Base-by-base conservation (phyloP, 2,329 filamentous ascomycete genomes). In the Thielaviopsis ethacetica region DNA sequence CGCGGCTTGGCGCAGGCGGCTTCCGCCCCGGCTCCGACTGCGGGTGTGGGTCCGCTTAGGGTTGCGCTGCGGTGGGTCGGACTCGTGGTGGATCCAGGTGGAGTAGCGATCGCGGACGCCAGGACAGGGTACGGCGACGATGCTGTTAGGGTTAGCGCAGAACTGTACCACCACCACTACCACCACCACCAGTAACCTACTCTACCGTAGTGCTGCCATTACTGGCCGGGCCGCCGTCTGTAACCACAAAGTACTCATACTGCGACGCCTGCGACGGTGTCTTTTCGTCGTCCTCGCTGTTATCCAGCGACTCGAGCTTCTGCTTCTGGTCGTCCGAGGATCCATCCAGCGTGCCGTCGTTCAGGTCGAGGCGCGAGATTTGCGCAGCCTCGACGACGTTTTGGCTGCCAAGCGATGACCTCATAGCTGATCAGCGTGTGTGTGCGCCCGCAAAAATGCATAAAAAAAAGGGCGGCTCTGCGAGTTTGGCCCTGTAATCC, bases 51-150 rank as follows among this genome's bases (percentile, higher is more conserved):
- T 44, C 38, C 17, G 13, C 17, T n/a, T 44, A 44, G 38, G 15
- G 17, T 44, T 44, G 13, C 38, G 38, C 15, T 17, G 15, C 15
- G 38, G 38, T n/a, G 38, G 38, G 13, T 44, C 38, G 17, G 17
- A 7, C 15, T 73, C 75, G 55, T 78, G 75, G 15, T 75, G 71
- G 34, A 70, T 75, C 78, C 78, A 81, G 22, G 76, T 79, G 24
- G 75, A 71, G n/a, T 78, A 66, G 1, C 76, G 71, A 47, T 79
- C 41, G 10, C 22, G 73, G 0, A 74, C 77, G 0, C 77, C 78
- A 0, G 77, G 73, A 62, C 78, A 81, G 0, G 78, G 76, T 5
- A 81, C 73, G 5, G 76, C 72, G 47, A 81, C 70, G 51, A 81
- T 69, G 58, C 62, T 63, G 13, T 53, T 50, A 49, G 17, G 22